Evolutionary conservation across 176 grass and related monocot species (phyloP).

Genomic region (Triticum urartu): DNA sequence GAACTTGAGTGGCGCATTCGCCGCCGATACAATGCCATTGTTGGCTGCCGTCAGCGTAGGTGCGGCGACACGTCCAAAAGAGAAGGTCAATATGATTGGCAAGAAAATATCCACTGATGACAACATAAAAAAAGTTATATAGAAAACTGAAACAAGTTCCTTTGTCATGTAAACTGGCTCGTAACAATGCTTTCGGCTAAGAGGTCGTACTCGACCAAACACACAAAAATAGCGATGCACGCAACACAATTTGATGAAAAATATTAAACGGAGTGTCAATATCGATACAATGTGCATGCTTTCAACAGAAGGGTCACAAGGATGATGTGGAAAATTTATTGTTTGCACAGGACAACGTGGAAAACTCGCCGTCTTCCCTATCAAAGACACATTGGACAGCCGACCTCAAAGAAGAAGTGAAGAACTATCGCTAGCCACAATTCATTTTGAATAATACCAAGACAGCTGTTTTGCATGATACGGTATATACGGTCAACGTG

Average conservation of each 20-base stretch:
- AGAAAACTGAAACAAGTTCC: background rate
- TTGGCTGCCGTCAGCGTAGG: background rate
- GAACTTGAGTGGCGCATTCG: slow-evolving; percentile 35
- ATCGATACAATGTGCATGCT: background rate
- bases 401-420: slow-evolving; percentile 3
- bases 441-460: background rate
- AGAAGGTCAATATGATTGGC: background rate
- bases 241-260: background rate
- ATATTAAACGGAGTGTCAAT: slow-evolving; percentile 25
- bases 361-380: background rate
- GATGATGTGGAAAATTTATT: slow-evolving; percentile 17
- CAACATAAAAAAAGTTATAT: background rate
- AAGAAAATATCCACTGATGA: background rate
- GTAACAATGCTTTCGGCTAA: background rate
- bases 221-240: background rate
- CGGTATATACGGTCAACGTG: background rate
- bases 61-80: background rate
- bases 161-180: background rate
- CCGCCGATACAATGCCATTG: slow-evolving; percentile 4
- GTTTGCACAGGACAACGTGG: background rate
- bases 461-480: slow-evolving; percentile 5
- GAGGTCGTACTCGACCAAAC: slow-evolving; percentile 17
- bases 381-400: slow-evolving; percentile 26
- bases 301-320: slow-evolving; percentile 11
- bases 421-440: background rate